Conservation (phyloP, 1,139 yeast genomes). For the Geotrichum cucujoidarum region DNA sequence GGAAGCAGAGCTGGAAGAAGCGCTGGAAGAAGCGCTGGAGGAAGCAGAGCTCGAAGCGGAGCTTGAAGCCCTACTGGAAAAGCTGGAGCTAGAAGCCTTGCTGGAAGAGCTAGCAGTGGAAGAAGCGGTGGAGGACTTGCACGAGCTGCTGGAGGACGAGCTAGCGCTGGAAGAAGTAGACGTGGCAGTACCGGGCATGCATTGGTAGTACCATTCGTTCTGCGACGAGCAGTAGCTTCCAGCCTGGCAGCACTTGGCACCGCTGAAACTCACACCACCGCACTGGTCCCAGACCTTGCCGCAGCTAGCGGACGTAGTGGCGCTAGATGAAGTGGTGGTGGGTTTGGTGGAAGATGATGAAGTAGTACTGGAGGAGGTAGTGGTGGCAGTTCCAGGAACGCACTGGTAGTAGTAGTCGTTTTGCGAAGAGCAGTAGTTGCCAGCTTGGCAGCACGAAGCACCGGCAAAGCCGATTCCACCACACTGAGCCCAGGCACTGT, state of each 20-base stretch:
- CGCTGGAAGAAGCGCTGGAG: not conserved
- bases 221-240: conserved; percentile 6
- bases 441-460: conserved; percentile 15
- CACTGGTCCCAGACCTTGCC: conserved; percentile 12
- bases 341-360: conserved; percentile 11
- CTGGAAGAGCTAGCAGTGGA: not conserved
- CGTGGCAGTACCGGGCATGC: conserved; percentile 7
- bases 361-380: conserved; percentile 12
- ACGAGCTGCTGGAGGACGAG: conserved; percentile 6
- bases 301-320: conserved; percentile 3
- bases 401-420: conserved; percentile 15
- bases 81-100: not conserved
- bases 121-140: conserved; percentile 1
- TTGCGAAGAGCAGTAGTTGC: conserved; percentile 10
- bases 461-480: conserved; percentile 11
- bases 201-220: conserved; percentile 10
- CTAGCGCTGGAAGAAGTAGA: conserved; percentile 3
- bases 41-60: not conserved
- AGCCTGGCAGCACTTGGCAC: conserved; percentile 13
- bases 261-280: conserved; percentile 10
- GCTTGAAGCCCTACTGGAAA: not conserved
- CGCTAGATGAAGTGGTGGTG: conserved; percentile 4
- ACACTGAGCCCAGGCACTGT: conserved; percentile 3
- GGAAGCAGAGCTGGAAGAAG: conserved; percentile 1
- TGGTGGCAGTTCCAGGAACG: conserved; percentile 10